Conservation (phyloP, 1,284 basidiomycete species). For the Ganoderma multipileum region DNA sequence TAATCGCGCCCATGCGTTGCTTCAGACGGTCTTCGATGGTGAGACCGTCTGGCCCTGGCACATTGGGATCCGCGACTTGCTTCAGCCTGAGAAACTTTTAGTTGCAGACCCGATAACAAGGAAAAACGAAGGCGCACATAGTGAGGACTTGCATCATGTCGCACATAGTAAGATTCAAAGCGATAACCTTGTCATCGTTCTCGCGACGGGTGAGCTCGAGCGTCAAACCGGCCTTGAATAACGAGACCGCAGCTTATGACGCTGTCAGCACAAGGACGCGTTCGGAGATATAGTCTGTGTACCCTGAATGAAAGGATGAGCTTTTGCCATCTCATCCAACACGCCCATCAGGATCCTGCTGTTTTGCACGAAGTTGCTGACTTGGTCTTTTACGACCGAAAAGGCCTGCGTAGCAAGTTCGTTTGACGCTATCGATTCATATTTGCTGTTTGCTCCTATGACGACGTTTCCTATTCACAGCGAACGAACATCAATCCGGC, state of each 20-base stretch:
- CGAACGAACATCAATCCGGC: neutral
- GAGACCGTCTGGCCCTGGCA: neutral
- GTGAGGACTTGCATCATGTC: constrained; percentile 50
- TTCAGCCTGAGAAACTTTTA: neutral
- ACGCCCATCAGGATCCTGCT: constrained; percentile 11
- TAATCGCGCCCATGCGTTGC: constrained; percentile 26
- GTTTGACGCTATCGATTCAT: neutral
- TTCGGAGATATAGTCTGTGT: neutral
- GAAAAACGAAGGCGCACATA: constrained; percentile 39
- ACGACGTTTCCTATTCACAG: neutral
- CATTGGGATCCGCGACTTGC: neutral
- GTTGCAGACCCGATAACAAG: neutral
- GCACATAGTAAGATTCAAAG: constrained; percentile 48
- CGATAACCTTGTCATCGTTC: constrained; percentile 49
- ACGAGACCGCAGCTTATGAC: constrained; percentile 43
- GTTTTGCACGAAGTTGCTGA: constrained; percentile 14
- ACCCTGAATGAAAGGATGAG: neutral
- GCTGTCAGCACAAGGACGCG: neutral
- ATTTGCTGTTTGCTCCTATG: neutral
- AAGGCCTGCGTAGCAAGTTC: constrained; percentile 8
- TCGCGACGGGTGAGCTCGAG: constrained; percentile 47
- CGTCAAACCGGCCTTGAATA: constrained; percentile 48
- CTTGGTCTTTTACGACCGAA: constrained; percentile 8
- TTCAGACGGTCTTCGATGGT: constrained; percentile 31
- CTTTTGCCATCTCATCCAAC: constrained; percentile 15